Evolutionary conservation across 2,329 filamentous ascomycete species (phyloP), one percentile per base, ranked within the genome.

Genomic region (Aspergillus sclerotialis): DNA sequence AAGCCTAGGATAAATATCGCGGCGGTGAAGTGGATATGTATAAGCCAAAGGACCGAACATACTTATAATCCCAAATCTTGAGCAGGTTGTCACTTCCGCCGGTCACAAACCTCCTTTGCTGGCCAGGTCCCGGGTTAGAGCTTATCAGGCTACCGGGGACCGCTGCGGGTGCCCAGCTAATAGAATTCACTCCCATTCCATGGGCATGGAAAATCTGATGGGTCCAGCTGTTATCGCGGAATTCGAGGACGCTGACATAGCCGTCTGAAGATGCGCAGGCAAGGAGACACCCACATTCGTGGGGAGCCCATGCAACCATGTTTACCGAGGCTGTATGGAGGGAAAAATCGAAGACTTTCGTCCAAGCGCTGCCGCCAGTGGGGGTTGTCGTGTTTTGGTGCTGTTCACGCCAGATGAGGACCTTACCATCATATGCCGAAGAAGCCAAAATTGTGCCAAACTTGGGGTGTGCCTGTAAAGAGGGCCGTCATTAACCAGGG

Each of bases 361-460:
- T 83, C 83, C 83, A 88, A 52, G 76, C 70, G 48, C 72, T 75
- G 50, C 66, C 70, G 40, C 57, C 49, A 25, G 55, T 55, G 31
- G 60, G 54, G 36, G 56, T 53, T 35, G 62, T 50, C 36, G 60
- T 44, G 50, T 54, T 58, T 34, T 57, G 51, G 33, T 58, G 51
- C 62, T 89, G 82, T 67, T 98, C 92, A 62, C 89, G 87, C 88
- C 90, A 98, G 73, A 98, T 94, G 63, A 96, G 80, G 47, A 98
- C 90, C 66, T 94, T 94, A 65, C 90, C 92, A 65, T 98, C 92
- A 69, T 95, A 98, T 47, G 85, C 87, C 33, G 88, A 86, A 43
- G 87, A 94, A 36, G 92, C 92, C 41, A 98, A 82, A 58, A 98
- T 95, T 62, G 90, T 95, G 69, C 92, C 92, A 65, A 93, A 96